Conservation (phyloP, 2,329 filamentous ascomycete species). For the Teratosphaeria nubilosa region DNA sequence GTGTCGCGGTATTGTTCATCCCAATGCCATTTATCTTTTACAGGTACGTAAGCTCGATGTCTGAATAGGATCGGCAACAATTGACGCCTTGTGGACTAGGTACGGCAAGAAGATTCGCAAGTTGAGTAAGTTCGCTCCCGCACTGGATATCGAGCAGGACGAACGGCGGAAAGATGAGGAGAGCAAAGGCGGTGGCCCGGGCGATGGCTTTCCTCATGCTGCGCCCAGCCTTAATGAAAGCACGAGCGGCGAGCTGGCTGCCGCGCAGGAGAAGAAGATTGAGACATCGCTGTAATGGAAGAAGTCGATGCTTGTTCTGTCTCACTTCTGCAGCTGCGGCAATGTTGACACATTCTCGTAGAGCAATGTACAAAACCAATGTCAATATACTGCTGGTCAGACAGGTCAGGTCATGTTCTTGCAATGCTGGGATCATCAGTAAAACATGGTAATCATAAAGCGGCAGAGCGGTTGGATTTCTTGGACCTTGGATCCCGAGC, state of each 20-base stretch:
- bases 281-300: background rate
- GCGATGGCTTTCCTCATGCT: background rate
- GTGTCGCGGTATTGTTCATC: slow-evolving; percentile 31
- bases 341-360: too few species aligned
- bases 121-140: slow-evolving; percentile 31
- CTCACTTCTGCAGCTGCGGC: too few species aligned
- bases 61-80: background rate
- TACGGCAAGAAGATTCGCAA: slow-evolving; percentile 33
- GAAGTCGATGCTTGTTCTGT: too few species aligned
- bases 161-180: slow-evolving; percentile 11
- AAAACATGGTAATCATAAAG: too few species aligned
- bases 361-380: too few species aligned
- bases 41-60: background rate
- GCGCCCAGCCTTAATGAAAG: background rate
- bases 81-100: slow-evolving; percentile 4
- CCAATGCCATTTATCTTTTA: slow-evolving; percentile 37
- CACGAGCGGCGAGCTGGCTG: background rate
- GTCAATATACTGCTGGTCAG: too few species aligned
- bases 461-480: too few species aligned
- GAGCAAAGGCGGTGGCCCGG: background rate
- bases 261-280: background rate
- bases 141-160: slow-evolving; percentile 13
- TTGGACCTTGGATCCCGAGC: too few species aligned
- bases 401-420: too few species aligned
- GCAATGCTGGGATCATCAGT: too few species aligned